Conservation (phyloP, 768 basidiomycete genomes). For the Mycena haematopus region DNA sequence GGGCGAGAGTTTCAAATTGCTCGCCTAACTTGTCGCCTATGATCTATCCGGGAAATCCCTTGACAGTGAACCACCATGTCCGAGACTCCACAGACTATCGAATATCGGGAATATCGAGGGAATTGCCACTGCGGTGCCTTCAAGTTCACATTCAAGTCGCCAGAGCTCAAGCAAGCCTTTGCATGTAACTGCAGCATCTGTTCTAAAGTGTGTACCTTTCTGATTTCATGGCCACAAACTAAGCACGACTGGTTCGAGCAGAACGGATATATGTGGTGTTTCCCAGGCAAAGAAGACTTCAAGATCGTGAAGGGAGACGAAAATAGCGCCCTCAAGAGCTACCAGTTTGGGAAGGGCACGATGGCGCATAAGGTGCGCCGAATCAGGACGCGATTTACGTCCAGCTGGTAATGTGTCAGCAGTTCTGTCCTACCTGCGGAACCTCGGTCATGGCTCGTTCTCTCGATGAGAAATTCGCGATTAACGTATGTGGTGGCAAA, state of each 20-base stretch:
- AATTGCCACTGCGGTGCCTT: constrained; percentile 29
- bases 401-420: background rate
- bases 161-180: constrained; percentile 7
- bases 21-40: too few relatives aligned
- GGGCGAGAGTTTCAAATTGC: background rate
- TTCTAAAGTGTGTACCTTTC: background rate
- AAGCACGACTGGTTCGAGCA: background rate
- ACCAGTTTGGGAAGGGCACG: constrained; percentile 17
- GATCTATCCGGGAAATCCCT: background rate
- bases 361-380: constrained; percentile 17
- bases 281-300: background rate
- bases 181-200: constrained; percentile 23
- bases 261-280: constrained; percentile 25
- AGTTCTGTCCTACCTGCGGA: constrained; percentile 26
- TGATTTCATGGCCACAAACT: background rate
- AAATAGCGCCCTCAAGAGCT: background rate
- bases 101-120: constrained; percentile 20
- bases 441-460: constrained; percentile 12
- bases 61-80: too few relatives aligned
- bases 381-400: too few relatives aligned
- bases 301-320: constrained; percentile 18
- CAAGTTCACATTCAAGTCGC: constrained; percentile 21
- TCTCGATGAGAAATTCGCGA: background rate
- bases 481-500: constrained; percentile 13
- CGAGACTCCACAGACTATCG: constrained; percentile 6